phyloP scores from a whole-genome alignment of 2,329 filamentous ascomycete species.

The Cryphonectria parasitica region DNA sequence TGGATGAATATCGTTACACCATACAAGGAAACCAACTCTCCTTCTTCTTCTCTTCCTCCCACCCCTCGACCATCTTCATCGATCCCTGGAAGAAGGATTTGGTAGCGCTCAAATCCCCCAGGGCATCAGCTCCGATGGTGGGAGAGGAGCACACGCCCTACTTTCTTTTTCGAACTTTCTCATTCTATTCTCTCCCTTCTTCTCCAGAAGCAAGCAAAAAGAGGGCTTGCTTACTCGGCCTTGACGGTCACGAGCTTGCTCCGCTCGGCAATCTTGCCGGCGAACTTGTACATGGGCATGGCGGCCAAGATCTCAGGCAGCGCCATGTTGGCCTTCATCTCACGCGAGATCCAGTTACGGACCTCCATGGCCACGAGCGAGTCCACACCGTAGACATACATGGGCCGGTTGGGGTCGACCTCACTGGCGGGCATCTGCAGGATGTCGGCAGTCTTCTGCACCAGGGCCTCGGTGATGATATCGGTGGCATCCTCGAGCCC shows the following conservation, averaged over 20 bases:
- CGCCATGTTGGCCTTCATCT: constrained; percentile 25
- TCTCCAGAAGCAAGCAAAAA: too few species aligned
- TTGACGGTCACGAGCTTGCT: constrained; percentile 26
- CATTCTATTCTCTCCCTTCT: not conserved
- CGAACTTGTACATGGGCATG: constrained; percentile 24
- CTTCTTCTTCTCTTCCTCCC: not conserved
- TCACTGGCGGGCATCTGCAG: constrained; percentile 23
- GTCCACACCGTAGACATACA: constrained; percentile 27
- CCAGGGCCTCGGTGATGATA: constrained; percentile 23
- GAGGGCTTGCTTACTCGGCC: constrained; percentile 6
- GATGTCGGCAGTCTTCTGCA: constrained; percentile 22
- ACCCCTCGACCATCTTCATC: constrained; percentile 2
- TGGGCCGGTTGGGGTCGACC: constrained; percentile 23
- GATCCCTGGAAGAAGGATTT: constrained; percentile 18
- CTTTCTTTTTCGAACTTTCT: not conserved
- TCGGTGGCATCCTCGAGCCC: constrained; percentile 17
- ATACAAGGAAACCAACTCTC: not conserved
- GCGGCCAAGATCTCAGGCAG: constrained; percentile 26
- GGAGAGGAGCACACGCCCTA: not conserved
- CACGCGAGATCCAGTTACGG: constrained; percentile 26
- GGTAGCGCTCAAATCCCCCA: constrained; percentile 25
- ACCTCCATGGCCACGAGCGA: constrained; percentile 28
- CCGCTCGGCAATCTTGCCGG: constrained; percentile 25
- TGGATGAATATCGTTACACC: constrained; percentile 20
- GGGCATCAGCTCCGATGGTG: constrained; percentile 15